Evolutionary conservation across 2,329 filamentous ascomycete genomes (phyloP).

Genomic region (Aureobasidium sp.): DNA sequence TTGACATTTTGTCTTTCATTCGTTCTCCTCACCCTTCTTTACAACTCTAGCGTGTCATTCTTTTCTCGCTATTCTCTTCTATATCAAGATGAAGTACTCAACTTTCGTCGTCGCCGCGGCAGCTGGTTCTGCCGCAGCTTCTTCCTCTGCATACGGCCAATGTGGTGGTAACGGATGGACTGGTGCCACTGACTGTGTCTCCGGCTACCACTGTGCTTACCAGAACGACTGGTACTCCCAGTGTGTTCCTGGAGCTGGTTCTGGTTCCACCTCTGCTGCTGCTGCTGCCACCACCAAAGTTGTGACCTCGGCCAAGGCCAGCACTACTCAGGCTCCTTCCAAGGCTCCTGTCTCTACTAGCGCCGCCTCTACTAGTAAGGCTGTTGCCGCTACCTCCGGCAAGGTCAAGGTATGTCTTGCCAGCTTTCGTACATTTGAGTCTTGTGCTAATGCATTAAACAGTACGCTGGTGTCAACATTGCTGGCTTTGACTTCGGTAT

Average conservation of each 20-base stretch:
- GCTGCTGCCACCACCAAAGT: background rate
- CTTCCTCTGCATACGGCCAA: slow-evolving; percentile 19
- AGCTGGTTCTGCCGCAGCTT: slow-evolving; percentile 18
- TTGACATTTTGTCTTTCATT: slow-evolving; percentile 6
- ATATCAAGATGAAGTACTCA: slow-evolving; percentile 22
- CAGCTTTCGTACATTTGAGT: background rate
- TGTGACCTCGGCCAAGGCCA: background rate
- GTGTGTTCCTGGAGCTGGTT: slow-evolving; percentile 22
- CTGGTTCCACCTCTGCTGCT: slow-evolving; percentile 6
- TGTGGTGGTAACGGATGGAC: slow-evolving; percentile 25
- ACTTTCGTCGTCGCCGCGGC: slow-evolving; percentile 20
- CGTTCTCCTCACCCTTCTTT: background rate
- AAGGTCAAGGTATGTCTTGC: slow-evolving; percentile 19
- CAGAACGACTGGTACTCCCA: slow-evolving; percentile 29
- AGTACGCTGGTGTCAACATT: slow-evolving; percentile 28
- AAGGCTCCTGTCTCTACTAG: slow-evolving; percentile 17
- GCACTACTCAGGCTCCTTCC: slow-evolving; percentile 7
- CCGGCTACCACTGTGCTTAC: slow-evolving; percentile 26
- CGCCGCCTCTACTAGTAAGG: slow-evolving; percentile 8
- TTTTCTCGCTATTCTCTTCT: slow-evolving; percentile 15
- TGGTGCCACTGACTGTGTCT: slow-evolving; percentile 26
- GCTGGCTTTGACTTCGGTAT: slow-evolving; percentile 30
- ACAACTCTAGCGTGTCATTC: slow-evolving; percentile 14
- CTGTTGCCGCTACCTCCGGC: slow-evolving; percentile 16
- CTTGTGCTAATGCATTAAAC: background rate